Base-by-base conservation (phyloP, 2,329 filamentous ascomycete genomes). In the Fusarium cyanostomum region DNA sequence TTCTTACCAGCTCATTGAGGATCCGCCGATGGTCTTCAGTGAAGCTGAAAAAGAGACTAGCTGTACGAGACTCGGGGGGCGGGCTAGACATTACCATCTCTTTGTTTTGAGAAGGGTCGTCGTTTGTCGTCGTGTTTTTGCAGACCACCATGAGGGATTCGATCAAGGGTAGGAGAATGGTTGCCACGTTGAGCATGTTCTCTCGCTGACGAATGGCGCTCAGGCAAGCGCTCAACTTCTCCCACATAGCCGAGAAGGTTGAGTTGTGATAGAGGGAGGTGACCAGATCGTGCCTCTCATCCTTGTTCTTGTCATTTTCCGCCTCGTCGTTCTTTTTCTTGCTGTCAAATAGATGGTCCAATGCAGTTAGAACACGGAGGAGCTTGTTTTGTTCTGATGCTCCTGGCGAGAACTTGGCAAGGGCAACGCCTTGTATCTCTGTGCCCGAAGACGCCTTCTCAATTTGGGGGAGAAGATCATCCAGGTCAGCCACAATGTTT, bases 131-230 rank as follows among this genome's bases (percentile, higher is more conserved):
- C 8, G 93, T 97, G 76, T 98, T 98, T 82, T 98, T 99, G 85
- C 96, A 99, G 26, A 99, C 94, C 50, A 99, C 95, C 95, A 99
- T 99, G 61, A 99, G 82, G 7, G 94, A 92, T 77, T 99, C 95
- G 60, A 99, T 97, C 27, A 99, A 82, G 27, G 95, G 95, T 31
- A 98, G 82, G 24, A 99, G 84, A 64, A 98, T 98, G 1, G 94
- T 98, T 27, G 95, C 96, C 54, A 99, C 94, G 71, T 96, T 97
- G 72, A 98, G 87, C 89, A 98, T 95, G 74, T 92, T 96, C 74
- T 96, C 94, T 55, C 94, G 91, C 76, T 96, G 87, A 48, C 92
- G 91, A 68, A 99, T 97, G 8, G 92, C 90, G 55, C 86, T 88
- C 52, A 99, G 83, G 74, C 94, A 98, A 33, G 91, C 88, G 74